These are phyloP conservation scores for Scleroderma bovista DNA, from an alignment of 768 basidiomycete genomes.

Conservation along the genomic window DNA sequence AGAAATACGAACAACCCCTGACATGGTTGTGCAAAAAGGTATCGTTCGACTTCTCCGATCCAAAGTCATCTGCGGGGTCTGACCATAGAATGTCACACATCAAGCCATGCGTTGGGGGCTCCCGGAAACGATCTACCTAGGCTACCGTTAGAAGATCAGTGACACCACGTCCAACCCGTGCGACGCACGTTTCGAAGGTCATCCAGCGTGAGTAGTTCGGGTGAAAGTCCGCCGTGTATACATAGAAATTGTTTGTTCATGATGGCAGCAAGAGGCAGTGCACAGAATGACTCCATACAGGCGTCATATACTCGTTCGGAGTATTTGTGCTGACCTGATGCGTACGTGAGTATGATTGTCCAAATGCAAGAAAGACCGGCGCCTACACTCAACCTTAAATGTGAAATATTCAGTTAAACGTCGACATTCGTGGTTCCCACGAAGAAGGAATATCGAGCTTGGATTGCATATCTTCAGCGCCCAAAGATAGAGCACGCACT, in stretches of 20 bases:
- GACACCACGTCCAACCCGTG: neutral
- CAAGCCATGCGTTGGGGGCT: conserved; percentile 66
- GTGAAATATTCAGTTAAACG: conserved; percentile 63
- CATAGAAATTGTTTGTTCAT: conserved; percentile 82
- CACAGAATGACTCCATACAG: conserved; percentile 70
- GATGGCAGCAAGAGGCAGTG: conserved; percentile 64
- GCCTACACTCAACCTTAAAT: conserved; percentile 47
- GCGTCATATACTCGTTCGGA: conserved; percentile 70
- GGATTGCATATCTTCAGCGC: conserved; percentile 60
- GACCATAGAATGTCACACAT: conserved; percentile 79
- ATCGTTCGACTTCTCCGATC: conserved; percentile 59
- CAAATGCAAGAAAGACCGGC: neutral
- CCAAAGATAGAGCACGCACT: conserved; percentile 60
- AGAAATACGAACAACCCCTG: conserved; percentile 71
- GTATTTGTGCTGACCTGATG: conserved; percentile 66
- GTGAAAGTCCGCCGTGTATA: conserved; percentile 70
- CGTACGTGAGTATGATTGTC: conserved; percentile 4
- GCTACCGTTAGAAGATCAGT: conserved; percentile 1
- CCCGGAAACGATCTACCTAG: conserved; percentile 67
- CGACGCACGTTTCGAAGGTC: conserved; percentile 52
- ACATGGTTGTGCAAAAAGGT: conserved; percentile 69
- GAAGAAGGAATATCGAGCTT: conserved; percentile 52
- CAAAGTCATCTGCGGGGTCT: conserved; percentile 70
- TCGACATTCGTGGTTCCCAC: conserved; percentile 64
- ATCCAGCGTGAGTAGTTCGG: conserved; percentile 62